Base-by-base conservation (phyloP, 1,284 basidiomycete genomes). In the Ustilago cynodontis region DNA sequence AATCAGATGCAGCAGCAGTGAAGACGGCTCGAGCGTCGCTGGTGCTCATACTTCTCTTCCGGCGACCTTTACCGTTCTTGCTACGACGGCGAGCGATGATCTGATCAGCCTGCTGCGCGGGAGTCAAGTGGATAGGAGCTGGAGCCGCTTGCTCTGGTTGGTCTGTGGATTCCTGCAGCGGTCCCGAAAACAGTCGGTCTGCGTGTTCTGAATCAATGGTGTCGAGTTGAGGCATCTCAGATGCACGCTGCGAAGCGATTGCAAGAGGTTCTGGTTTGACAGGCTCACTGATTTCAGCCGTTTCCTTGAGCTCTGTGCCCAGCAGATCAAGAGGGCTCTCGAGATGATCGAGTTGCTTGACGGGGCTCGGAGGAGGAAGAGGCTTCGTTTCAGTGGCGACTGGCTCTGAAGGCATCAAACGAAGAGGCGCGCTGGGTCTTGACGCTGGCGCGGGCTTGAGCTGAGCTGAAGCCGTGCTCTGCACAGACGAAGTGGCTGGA, bases 1-100 rank as follows among this genome's bases (percentile, higher is more conserved):
- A 22, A 5, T 65, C 61, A 14, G 43, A 16, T 6, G 41, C 52
- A 29, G 66, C 67, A 24, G 75, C 75, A n/a, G 65, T 73, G 37
- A 77, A 77, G 51, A 67, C 57, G 9, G 65, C 43, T 2, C 59
- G 59, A 11, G 76, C 76, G 22, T 78, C 81, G 37, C 81, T 65
- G 18, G 76, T 74, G 71, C 78, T 78, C 72, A 81, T 71, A 52
- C 81, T 83, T 16, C 80, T 63, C 61, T 75, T 78, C 8, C 76
- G 57, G 50, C 60, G 47, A 0, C 57, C 65, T 49, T 68, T 67
- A 16, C 66, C 77, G 47, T 80, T 77, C 65, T 82, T 83, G 71
- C 72, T 78, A 18, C 81, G 68, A 5, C 81, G 65, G 0, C 81
- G 71, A 18, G 78, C 77, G 39, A 83, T 82, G 68, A 83, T 82